Percentiles rank a stretch among this genome's conserved stretches.
These are phyloP conservation scores for Nemania diffusa DNA, from an alignment of 2,329 filamentous ascomycete genomes.

Conservation along the genomic window DNA sequence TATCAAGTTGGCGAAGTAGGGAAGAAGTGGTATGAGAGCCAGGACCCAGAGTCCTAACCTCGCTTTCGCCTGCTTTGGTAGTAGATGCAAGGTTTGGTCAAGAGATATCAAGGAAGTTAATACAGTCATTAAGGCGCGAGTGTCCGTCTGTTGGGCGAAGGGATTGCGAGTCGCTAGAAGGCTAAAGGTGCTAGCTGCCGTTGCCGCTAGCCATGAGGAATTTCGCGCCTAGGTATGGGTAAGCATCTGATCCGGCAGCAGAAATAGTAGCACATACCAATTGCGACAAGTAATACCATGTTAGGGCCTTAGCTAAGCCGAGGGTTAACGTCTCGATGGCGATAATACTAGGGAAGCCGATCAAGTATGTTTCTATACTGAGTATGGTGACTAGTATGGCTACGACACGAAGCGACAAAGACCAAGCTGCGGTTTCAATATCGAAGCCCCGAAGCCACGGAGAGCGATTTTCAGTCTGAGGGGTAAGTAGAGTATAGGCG, in stretches of 20 bases:
- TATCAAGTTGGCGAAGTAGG: conserved; percentile 47
- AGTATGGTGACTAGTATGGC: conserved; percentile 37
- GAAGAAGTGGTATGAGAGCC: conserved; percentile 46
- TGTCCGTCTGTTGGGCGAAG: conserved; percentile 43
- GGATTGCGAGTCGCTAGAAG: conserved; percentile 48
- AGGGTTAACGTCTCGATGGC: conserved; percentile 37
- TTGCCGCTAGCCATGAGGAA: conserved; percentile 49
- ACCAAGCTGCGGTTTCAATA: conserved; percentile 42
- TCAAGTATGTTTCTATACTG: conserved; percentile 34
- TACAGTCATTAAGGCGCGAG: conserved; percentile 44
- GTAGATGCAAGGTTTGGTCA: conserved; percentile 45
- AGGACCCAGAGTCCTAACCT: conserved; percentile 49
- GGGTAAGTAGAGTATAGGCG: conserved; percentile 47
- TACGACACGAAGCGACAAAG: conserved; percentile 42
- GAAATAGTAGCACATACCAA: conserved; percentile 43
- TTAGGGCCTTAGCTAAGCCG: conserved; percentile 47
- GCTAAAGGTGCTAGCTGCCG: conserved; percentile 49
- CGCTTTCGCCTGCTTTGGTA: conserved; percentile 48
- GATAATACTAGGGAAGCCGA: conserved; percentile 42
- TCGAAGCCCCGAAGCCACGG: conserved; percentile 50
- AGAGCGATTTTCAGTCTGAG: conserved; percentile 33
- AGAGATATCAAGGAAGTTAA: conserved; percentile 48
- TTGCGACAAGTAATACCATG: conserved; percentile 52
- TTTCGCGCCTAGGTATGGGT: conserved; percentile 44
- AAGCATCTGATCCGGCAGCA: not conserved